Conservation (phyloP, 2,329 filamentous ascomycete genomes). For the Cercospora sp. region DNA sequence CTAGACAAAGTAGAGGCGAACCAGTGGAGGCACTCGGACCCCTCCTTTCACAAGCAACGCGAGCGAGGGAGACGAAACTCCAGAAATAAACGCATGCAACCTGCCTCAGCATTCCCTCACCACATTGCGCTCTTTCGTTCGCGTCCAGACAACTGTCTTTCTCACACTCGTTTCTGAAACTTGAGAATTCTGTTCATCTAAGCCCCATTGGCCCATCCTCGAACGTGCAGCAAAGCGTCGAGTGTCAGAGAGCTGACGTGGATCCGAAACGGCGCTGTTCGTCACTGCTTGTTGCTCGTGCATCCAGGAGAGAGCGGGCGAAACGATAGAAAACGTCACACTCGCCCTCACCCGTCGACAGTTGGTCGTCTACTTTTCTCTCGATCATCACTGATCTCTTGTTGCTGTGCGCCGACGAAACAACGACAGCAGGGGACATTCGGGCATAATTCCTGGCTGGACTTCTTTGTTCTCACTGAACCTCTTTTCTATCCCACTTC, state of each 20-base stretch:
- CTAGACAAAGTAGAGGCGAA: conserved; percentile 8
- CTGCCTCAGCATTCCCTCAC: not conserved
- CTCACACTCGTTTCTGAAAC: conserved; percentile 10
- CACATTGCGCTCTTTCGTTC: not conserved
- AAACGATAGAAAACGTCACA: conserved; percentile 4
- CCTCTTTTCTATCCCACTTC: not conserved
- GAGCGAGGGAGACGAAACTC: not conserved
- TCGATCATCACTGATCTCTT: not conserved
- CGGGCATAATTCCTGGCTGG: not conserved
- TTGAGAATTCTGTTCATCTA: not conserved
- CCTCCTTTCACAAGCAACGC: conserved; percentile 4
- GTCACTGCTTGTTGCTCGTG: conserved; percentile 5
- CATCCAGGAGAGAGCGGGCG: conserved; percentile 10
- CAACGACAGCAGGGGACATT: not conserved
- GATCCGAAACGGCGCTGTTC: conserved; percentile 9
- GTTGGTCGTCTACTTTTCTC: not conserved
- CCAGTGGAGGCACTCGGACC: conserved; percentile 2
- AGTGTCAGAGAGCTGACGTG: conserved; percentile 9
- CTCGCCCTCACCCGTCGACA: not conserved
- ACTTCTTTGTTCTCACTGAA: not conserved
- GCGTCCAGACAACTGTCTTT: not conserved
- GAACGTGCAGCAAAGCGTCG: not conserved
- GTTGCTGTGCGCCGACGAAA: not conserved
- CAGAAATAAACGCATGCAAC: conserved; percentile 8
- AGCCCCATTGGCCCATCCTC: not conserved